These are phyloP conservation scores for Chaetomium sp. DNA, from an alignment of 2,329 filamentous ascomycete species.

Conservation along the genomic window DNA sequence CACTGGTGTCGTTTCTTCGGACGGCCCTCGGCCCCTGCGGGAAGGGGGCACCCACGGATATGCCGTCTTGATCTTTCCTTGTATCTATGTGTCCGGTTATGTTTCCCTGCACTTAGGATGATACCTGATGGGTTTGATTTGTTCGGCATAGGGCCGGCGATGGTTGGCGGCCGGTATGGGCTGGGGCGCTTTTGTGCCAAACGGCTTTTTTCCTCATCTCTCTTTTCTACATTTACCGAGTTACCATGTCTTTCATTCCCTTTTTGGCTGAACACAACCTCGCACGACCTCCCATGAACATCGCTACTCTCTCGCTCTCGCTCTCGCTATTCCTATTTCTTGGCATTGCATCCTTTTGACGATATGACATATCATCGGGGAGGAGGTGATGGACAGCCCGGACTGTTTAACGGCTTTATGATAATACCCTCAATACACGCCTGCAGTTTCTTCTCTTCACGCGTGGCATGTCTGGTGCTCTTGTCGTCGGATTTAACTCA, in stretches of 20 bases:
- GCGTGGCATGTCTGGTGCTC: no score
- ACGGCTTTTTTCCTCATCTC: conserved; percentile 3
- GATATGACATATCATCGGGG: neutral
- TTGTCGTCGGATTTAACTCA: no score
- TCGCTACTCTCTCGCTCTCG: no score
- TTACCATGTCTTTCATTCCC: neutral
- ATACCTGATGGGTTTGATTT: conserved; percentile 17
- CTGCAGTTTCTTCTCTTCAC: neutral
- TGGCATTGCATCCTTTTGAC: neutral
- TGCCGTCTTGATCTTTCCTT: no score
- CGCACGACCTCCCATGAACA: no score
- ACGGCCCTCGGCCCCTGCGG: neutral
- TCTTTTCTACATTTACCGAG: neutral
- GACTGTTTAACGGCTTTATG: neutral
- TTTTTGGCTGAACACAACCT: conserved; percentile 1
- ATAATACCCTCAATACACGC: conserved; percentile 4
- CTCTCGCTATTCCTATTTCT: neutral
- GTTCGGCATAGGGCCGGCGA: neutral
- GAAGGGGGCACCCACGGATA: no score
- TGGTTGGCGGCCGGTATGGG: neutral
- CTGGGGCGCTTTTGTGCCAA: conserved; percentile 7
- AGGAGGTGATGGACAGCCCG: neutral
- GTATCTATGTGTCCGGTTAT: conserved; percentile 9
- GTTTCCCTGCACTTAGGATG: conserved; percentile 8
- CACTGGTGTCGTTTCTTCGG: conserved; percentile 7